Conservation (phyloP, 345 rosid genomes). For the Pistacia atlantica region DNA sequence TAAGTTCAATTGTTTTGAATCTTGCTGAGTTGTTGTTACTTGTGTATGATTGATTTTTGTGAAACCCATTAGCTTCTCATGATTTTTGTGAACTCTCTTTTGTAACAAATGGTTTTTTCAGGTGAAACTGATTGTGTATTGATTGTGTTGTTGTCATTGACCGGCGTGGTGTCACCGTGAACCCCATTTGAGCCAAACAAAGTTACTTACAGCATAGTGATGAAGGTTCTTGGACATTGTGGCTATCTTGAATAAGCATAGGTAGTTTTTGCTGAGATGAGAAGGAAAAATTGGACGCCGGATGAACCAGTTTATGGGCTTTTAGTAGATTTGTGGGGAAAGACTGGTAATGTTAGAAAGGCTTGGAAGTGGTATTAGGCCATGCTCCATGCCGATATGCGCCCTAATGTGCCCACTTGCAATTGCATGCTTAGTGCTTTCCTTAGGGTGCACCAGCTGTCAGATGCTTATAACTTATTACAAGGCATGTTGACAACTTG, state of each 20-base stretch:
- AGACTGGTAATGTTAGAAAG: conserved; percentile 80
- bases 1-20: no score
- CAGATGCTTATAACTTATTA: conserved; percentile 75
- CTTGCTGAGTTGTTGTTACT: no score
- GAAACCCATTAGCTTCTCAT: no score
- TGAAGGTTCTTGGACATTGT: conserved; percentile 96
- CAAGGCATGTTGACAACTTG: conserved; percentile 53
- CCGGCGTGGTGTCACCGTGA: no score
- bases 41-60: no score
- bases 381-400: conserved; percentile 76
- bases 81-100: no score
- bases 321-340: conserved; percentile 93
- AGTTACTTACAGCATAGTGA: conserved; percentile 87
- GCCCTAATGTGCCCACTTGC: conserved; percentile 94
- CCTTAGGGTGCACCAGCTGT: conserved; percentile 62
- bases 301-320: conserved; percentile 96
- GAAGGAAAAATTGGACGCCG: conserved; percentile 75
- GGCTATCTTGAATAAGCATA: conserved; percentile 90
- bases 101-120: no score
- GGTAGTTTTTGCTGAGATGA: conserved; percentile 78
- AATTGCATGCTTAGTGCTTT: conserved; percentile 92
- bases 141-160: no score
- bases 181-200: conserved; percentile 70
- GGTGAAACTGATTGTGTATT: no score
- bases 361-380: conserved; percentile 85